Evolutionary conservation across 192 early-diverging fungal species (phyloP).

Genomic region (Gorgonomyces haynaldii): DNA sequence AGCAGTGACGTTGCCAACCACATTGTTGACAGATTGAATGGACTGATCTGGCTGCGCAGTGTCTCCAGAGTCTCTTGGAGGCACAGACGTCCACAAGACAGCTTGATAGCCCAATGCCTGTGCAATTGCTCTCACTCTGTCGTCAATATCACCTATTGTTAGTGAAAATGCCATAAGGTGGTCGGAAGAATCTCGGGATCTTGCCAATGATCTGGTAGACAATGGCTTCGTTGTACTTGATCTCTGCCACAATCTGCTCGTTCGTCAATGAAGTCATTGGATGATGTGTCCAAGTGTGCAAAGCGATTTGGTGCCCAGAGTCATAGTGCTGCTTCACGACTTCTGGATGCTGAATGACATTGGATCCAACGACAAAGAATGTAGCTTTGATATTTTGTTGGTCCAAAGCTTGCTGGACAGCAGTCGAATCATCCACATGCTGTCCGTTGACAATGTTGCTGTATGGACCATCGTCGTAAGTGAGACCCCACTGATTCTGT

Average conservation of each 20-base stretch:
- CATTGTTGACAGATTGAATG: too few species aligned
- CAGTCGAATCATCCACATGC: conserved; percentile 40
- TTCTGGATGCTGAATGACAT: conserved; percentile 1
- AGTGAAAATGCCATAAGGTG: conserved; percentile 50
- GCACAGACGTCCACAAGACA: conserved; percentile 16
- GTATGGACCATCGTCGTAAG: conserved; percentile 38
- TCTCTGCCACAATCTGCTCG: conserved; percentile 46
- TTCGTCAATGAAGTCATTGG: conserved; percentile 30
- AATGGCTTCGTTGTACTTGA: conserved; percentile 50
- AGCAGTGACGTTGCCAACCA: too few species aligned
- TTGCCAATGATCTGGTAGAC: conserved; percentile 34
- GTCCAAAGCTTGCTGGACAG: conserved; percentile 39
- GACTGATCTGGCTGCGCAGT: too few species aligned
- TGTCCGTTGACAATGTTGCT: too few species aligned
- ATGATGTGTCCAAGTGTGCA: background rate
- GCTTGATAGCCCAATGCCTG: conserved; percentile 31
- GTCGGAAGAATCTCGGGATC: conserved; percentile 44
- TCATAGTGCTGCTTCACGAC: conserved; percentile 28
- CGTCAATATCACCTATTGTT: conserved; percentile 11
- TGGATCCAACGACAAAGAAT: conserved; percentile 10
- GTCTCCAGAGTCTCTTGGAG: too few species aligned
- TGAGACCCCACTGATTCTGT: conserved; percentile 20
- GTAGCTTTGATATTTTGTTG: conserved; percentile 8
- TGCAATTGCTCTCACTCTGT: conserved; percentile 40
- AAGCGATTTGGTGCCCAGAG: conserved; percentile 47